Percentiles rank a stretch among this genome's conserved stretches.
Evolutionary conservation across 148 eudicot species (phyloP).

Genomic region (Silene uniflora): DNA sequence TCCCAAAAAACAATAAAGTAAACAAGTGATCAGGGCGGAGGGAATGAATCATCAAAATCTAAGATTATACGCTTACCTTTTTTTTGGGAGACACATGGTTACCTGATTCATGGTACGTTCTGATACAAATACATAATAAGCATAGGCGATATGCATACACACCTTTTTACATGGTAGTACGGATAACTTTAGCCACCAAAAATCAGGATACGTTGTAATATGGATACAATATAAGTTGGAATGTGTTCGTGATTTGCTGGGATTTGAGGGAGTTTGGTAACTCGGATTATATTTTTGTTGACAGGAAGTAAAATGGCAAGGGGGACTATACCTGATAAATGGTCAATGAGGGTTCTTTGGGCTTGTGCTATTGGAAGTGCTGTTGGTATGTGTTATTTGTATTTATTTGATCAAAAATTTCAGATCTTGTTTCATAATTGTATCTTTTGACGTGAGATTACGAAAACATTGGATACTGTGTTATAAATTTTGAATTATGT

Average conservation of each 20-base stretch:
- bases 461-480: neutral
- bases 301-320: conserved; percentile 43
- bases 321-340: conserved; percentile 73
- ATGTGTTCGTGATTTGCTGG: neutral
- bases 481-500: neutral
- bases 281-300: neutral
- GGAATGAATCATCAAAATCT: too few species aligned
- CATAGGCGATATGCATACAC: too few species aligned
- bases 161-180: too few species aligned
- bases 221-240: too few species aligned
- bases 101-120: too few species aligned
- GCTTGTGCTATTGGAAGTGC: conserved; percentile 82
- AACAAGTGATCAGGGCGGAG: too few species aligned
- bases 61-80: too few species aligned
- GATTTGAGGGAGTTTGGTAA: neutral
- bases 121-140: too few species aligned
- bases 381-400: conserved; percentile 33
- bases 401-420: neutral
- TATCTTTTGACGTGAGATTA: neutral
- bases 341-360: conserved; percentile 89
- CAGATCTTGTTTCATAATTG: neutral
- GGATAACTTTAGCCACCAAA: too few species aligned
- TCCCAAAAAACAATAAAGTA: too few species aligned
- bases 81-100: too few species aligned
- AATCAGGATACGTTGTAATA: too few species aligned